Evolutionary conservation across 2,329 filamentous ascomycete genomes (phyloP).

Genomic region (Thyridium curvatum): DNA sequence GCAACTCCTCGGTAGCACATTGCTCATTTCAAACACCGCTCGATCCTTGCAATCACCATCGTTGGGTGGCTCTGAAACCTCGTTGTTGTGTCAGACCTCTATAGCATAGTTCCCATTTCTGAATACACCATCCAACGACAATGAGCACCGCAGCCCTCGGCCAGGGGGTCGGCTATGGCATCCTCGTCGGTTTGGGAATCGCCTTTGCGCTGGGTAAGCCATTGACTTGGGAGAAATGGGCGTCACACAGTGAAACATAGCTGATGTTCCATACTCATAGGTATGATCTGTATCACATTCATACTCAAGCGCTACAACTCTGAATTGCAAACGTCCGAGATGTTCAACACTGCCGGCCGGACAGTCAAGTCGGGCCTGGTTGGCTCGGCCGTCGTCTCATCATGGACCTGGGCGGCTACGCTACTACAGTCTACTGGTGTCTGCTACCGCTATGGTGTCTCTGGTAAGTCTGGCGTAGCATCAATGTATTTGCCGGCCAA

Average conservation of each 20-base stretch:
- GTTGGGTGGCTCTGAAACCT: too few relatives aligned
- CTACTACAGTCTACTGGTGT: conserved; percentile 75
- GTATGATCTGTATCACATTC: conserved; percentile 30
- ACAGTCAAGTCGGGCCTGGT: conserved; percentile 87
- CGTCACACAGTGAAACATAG: too few relatives aligned
- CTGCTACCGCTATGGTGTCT: conserved; percentile 71
- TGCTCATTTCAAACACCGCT: too few relatives aligned
- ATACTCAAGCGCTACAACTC: conserved; percentile 31
- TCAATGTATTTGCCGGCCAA: too few relatives aligned
- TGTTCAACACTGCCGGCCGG: conserved; percentile 83
- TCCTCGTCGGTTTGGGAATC: conserved; percentile 68
- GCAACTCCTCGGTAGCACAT: too few relatives aligned
- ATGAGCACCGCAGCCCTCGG: conserved; percentile 31
- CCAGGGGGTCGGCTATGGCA: conserved; percentile 70
- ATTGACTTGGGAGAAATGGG: background rate
- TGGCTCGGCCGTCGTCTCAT: conserved; percentile 82
- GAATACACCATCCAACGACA: conserved; percentile 4
- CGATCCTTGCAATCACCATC: too few relatives aligned
- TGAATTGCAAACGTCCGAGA: conserved; percentile 84
- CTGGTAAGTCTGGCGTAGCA: too few relatives aligned
- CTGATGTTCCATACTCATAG: conserved; percentile 1
- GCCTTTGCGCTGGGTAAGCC: conserved; percentile 62
- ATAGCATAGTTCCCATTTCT: background rate
- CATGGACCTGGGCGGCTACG: conserved; percentile 90
- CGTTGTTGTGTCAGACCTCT: background rate